Base-by-base conservation (phyloP, 2,329 filamentous ascomycete genomes). In the Emericellopsis atlantica region DNA sequence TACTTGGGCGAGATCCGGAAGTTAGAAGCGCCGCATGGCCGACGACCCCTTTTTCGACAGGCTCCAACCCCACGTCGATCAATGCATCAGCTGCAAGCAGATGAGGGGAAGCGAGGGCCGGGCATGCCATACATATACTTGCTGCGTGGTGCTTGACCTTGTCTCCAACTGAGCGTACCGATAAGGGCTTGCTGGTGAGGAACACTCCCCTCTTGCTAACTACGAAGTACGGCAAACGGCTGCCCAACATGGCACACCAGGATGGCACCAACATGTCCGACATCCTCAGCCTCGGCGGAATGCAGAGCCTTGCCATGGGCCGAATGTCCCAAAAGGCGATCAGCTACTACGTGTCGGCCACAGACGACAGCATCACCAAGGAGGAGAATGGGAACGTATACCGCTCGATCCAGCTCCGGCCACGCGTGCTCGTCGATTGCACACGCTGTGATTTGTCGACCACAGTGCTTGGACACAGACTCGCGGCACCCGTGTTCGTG, bases 401-500 rank as follows among this genome's bases (percentile, higher is more conserved):
- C 57, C 72, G 73, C 32, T 73, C 76, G 45, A 89, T 94, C 49
- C 67, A 93, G 4, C 70, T 94, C 5, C 78, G 87, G 11, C 86
- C 87, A 8, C 71, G 87, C 22, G 74, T 94, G 33, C 92, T 94
- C 59, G 67, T 88, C 49, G 84, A 94, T 62, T 87, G 83, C 62
- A 78, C 74, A 5, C 62, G 64, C 41, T 88, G 83, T 61, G 77
- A 84, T 50, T 73, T 80, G 6, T 73, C 76, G 5, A 90, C 84
- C 1, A 76, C 72, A 0, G 71, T 81, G 31, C 61, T 81, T 2
- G 74, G 74, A 2, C 56, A 65, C 24, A 53, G 59, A 5, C 61
- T 70, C 43, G 61, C 58, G 18, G 57, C 75, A 3, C 79, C 79
- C 0, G 60, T 82, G 15, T 81, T 80, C 53, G 68, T 73, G 39